Conservation (phyloP, 2,329 filamentous ascomycete species). For the Xylariaceae sp. region DNA sequence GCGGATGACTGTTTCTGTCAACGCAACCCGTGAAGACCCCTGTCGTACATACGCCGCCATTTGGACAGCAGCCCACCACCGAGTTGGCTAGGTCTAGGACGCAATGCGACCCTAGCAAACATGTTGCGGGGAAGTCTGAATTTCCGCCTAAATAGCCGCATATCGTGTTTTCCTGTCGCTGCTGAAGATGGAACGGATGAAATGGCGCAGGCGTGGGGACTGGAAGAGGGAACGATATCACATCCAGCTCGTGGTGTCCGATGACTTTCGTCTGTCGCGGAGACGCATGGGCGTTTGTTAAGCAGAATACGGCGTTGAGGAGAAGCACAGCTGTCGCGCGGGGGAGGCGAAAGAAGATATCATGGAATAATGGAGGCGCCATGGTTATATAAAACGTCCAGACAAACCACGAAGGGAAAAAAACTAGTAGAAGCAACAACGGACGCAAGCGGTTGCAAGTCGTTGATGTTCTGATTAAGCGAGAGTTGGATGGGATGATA, state of each 20-base stretch:
- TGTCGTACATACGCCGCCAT: slow-evolving; percentile 47
- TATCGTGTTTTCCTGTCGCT: slow-evolving; percentile 49
- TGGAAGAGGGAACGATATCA: slow-evolving; percentile 40
- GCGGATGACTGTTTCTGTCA: slow-evolving; percentile 47
- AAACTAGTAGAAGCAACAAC: neutral
- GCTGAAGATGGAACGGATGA: slow-evolving; percentile 35
- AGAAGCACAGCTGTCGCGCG: slow-evolving; percentile 35
- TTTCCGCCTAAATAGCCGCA: slow-evolving; percentile 56
- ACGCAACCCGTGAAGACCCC: slow-evolving; percentile 57
- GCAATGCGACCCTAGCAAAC: slow-evolving; percentile 55
- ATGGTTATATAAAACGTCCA: slow-evolving; percentile 24
- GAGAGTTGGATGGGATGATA: slow-evolving; percentile 14
- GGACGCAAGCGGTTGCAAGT: neutral
- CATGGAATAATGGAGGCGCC: slow-evolving; percentile 31
- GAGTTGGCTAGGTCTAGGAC: slow-evolving; percentile 48
- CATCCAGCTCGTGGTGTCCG: slow-evolving; percentile 37
- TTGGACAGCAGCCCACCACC: slow-evolving; percentile 55
- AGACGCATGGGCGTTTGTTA: slow-evolving; percentile 37
- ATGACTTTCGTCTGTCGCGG: slow-evolving; percentile 41
- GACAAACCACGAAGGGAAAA: slow-evolving; percentile 7
- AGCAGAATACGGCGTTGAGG: slow-evolving; percentile 33
- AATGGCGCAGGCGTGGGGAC: slow-evolving; percentile 41
- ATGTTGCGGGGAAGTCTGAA: slow-evolving; percentile 51
- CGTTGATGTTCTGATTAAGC: slow-evolving; percentile 4
- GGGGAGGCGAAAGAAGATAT: slow-evolving; percentile 37